Evolutionary conservation across 2,329 filamentous ascomycete genomes (phyloP).

Genomic region (Diplodia corticola): DNA sequence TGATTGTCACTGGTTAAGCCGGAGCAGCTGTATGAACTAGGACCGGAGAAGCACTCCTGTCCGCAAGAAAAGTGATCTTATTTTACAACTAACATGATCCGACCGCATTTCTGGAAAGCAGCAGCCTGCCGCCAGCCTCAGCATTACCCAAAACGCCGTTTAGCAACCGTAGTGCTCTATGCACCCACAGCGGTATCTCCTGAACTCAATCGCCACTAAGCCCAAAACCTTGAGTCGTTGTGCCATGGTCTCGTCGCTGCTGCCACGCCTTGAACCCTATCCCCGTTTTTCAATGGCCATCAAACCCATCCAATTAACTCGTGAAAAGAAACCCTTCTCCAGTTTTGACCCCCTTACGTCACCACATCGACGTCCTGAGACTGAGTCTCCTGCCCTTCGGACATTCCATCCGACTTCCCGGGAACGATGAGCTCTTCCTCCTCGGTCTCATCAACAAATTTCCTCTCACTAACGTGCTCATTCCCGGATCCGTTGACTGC

Average conservation of each 20-base stretch:
- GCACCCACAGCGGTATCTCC: constrained; percentile 18
- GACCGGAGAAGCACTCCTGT: constrained; percentile 15
- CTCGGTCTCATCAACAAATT: constrained; percentile 73
- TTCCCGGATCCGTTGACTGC: constrained; percentile 56
- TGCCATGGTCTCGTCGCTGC: neutral
- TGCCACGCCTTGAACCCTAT: neutral
- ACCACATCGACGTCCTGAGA: constrained; percentile 12
- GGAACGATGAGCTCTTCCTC: constrained; percentile 74
- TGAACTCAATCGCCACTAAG: neutral
- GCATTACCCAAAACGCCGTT: constrained; percentile 19
- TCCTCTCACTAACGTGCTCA: constrained; percentile 81
- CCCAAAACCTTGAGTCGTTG: neutral
- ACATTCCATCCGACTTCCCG: constrained; percentile 28
- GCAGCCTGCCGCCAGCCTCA: constrained; percentile 13
- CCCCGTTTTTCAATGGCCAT: constrained; percentile 1
- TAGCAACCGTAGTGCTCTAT: constrained; percentile 2
- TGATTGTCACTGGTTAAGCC: neutral
- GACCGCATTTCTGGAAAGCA: constrained; percentile 14
- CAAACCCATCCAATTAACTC: constrained; percentile 1
- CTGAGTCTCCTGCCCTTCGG: constrained; percentile 5
- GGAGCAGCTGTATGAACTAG: neutral
- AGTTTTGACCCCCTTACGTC: neutral
- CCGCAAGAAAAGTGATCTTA: constrained; percentile 7
- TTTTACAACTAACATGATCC: constrained; percentile 9
- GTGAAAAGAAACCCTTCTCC: neutral